These are phyloP conservation scores for Psilocybe mexicana DNA, from an alignment of 1,284 basidiomycete species.

Conservation along the genomic window DNA sequence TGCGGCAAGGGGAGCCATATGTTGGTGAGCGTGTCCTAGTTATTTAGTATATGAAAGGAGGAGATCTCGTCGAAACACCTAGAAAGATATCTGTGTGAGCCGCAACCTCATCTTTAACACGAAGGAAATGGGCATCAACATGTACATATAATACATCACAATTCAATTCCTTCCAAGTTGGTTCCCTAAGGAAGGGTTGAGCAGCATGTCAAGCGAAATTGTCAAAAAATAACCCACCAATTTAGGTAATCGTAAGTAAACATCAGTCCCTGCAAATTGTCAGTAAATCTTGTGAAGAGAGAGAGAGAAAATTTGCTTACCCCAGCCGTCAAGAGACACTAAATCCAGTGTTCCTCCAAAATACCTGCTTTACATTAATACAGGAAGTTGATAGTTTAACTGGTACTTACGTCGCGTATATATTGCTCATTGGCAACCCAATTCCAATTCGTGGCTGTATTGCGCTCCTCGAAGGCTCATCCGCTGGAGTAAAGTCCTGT, in stretches of 20 bases:
- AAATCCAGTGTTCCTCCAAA: conserved; percentile 82
- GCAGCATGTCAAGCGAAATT: conserved; percentile 5
- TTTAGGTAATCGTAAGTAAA: conserved; percentile 79
- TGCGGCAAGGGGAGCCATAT: too few relatives aligned
- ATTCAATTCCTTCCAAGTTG: conserved; percentile 79
- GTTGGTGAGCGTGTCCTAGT: too few relatives aligned
- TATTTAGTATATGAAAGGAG: too few relatives aligned
- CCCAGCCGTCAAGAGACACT: conserved; percentile 83
- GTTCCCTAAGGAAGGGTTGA: conserved; percentile 58
- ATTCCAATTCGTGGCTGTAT: conserved; percentile 71
- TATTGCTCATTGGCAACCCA: conserved; percentile 83
- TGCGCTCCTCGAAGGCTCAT: conserved; percentile 40
- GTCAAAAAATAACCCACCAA: conserved; percentile 52
- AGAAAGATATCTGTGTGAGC: background rate
- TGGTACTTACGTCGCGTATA: conserved; percentile 69
- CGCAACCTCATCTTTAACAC: background rate
- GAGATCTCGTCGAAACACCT: too few relatives aligned
- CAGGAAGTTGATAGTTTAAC: background rate
- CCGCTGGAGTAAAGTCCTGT: conserved; percentile 11
- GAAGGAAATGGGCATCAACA: background rate
- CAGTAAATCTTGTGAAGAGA: background rate
- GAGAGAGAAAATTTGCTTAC: conserved; percentile 39
- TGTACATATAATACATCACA: conserved; percentile 35
- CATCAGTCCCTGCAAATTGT: conserved; percentile 66
- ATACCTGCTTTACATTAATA: conserved; percentile 45